Percentiles rank a stretch among this genome's conserved stretches.
These are phyloP conservation scores for Fusarium napiforme DNA, from an alignment of 2,329 filamentous ascomycete genomes.

Conservation along the genomic window DNA sequence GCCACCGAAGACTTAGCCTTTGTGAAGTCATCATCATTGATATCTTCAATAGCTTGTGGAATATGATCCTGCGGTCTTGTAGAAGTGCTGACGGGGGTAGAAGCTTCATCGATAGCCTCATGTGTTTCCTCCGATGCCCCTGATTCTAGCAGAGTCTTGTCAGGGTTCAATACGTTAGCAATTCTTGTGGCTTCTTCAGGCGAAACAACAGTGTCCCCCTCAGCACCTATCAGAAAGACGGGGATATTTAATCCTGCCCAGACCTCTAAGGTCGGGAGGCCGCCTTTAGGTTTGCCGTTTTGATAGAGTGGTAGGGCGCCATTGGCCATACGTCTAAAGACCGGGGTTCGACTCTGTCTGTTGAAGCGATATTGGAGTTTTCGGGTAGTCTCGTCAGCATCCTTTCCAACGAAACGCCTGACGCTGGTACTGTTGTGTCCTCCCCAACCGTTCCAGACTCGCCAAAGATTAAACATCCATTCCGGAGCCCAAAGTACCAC, in stretches of 20 bases:
- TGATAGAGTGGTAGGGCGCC: conserved; percentile 73
- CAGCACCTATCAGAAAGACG: conserved; percentile 81
- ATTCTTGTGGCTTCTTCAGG: conserved; percentile 77
- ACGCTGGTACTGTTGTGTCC: conserved; percentile 84
- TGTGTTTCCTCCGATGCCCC: conserved; percentile 44
- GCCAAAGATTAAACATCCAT: conserved; percentile 79
- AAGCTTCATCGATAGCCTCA: conserved; percentile 55
- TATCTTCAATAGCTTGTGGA: conserved; percentile 51
- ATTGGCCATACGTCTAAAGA: conserved; percentile 84
- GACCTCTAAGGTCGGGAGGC: conserved; percentile 73
- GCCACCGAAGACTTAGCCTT: conserved; percentile 33
- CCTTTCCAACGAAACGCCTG: conserved; percentile 76
- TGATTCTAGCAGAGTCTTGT: conserved; percentile 10
- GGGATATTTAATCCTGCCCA: conserved; percentile 81
- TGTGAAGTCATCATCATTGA: conserved; percentile 43
- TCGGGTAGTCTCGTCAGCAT: conserved; percentile 73
- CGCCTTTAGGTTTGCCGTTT: conserved; percentile 64
- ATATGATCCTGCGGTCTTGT: conserved; percentile 46
- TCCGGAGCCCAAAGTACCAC: conserved; percentile 75
- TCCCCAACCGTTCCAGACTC: conserved; percentile 81
- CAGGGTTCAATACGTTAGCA: conserved; percentile 51
- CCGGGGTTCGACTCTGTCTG: conserved; percentile 81
- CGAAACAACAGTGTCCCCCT: conserved; percentile 81
- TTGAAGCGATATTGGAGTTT: conserved; percentile 80
- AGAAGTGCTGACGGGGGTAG: conserved; percentile 59